Conservation (phyloP, 2,329 filamentous ascomycete genomes). For the Fusarium albosuccineum region DNA sequence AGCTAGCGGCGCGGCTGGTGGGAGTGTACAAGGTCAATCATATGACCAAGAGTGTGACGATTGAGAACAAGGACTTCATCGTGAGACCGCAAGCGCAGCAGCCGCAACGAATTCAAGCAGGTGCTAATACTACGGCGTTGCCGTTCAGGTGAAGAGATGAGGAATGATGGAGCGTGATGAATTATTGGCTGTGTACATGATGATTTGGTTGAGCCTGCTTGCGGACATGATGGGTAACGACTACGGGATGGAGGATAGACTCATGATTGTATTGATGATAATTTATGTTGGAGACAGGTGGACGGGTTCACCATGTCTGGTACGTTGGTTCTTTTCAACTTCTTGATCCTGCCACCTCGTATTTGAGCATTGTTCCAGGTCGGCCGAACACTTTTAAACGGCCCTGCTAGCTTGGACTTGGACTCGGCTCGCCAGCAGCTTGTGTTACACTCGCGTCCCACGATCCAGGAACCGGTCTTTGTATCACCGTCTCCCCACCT, state of each 20-base stretch:
- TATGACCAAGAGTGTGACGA: conserved; percentile 94
- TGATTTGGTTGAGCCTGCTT: conserved; percentile 33
- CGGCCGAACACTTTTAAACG: too few species aligned
- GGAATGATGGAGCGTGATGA: not conserved
- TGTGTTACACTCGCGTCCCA: conserved; percentile 39
- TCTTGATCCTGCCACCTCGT: too few species aligned
- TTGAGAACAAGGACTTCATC: conserved; percentile 87
- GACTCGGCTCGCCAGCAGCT: conserved; percentile 12
- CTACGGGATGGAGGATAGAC: conserved; percentile 34
- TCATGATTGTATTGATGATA: conserved; percentile 44
- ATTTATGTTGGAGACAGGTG: not conserved
- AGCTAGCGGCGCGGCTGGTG: conserved; percentile 92
- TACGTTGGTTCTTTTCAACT: too few species aligned
- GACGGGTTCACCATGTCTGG: not conserved
- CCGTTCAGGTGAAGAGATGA: conserved; percentile 50
- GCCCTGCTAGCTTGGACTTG: conserved; percentile 8
- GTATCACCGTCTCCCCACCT: conserved; percentile 9
- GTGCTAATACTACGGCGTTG: conserved; percentile 52
- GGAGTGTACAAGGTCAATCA: conserved; percentile 99
- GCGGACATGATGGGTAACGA: conserved; percentile 39
- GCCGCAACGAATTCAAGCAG: conserved; percentile 48
- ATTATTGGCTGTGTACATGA: conserved; percentile 27
- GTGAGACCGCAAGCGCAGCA: conserved; percentile 53
- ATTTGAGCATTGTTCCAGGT: too few species aligned
- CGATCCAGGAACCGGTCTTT: conserved; percentile 33